phyloP scores from a whole-genome alignment of 495 filamentous ascomycete genomes.

The Daldinia loculata region DNA sequence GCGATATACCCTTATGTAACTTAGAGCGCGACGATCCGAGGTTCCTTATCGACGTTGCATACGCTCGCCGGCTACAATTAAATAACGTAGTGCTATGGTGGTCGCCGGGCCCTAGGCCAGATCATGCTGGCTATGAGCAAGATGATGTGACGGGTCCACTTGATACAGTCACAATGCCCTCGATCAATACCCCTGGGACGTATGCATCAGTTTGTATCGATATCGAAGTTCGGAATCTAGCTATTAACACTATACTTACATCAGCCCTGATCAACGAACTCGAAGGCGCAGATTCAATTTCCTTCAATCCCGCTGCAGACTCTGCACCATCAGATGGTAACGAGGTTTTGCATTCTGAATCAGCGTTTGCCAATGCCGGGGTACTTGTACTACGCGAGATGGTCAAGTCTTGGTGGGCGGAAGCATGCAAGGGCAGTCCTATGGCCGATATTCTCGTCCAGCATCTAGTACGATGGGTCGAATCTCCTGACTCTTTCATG shows the following conservation, averaged over 20 bases:
- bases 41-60: conserved; percentile 94
- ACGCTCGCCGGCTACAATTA: conserved; percentile 86
- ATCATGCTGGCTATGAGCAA: conserved; percentile 95
- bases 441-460: conserved; percentile 99
- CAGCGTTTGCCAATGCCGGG: conserved; percentile 90
- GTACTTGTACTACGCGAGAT: conserved; percentile 92
- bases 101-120: conserved; percentile 83
- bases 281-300: conserved; percentile 83
- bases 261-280: conserved; percentile 98
- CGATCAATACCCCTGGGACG: conserved; percentile 88
- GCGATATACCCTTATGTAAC: conserved; percentile 94
- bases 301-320: conserved; percentile 80
- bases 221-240: conserved; percentile 89
- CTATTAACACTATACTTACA: conserved; percentile 97
- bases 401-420: conserved; percentile 98
- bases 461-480: conserved; percentile 96
- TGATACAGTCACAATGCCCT: conserved; percentile 93
- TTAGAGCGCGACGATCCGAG: conserved; percentile 92
- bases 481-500: conserved; percentile 87
- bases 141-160: conserved; percentile 86
- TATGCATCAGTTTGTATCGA: conserved; percentile 98
- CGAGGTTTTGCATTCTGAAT: conserved; percentile 84
- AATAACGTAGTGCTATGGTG: conserved; percentile 99
- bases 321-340: conserved; percentile 58
- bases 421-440: conserved; percentile 86